phyloP scores from a whole-genome alignment of 108 stramenopile species.

The Conticribra guillardii region DNA sequence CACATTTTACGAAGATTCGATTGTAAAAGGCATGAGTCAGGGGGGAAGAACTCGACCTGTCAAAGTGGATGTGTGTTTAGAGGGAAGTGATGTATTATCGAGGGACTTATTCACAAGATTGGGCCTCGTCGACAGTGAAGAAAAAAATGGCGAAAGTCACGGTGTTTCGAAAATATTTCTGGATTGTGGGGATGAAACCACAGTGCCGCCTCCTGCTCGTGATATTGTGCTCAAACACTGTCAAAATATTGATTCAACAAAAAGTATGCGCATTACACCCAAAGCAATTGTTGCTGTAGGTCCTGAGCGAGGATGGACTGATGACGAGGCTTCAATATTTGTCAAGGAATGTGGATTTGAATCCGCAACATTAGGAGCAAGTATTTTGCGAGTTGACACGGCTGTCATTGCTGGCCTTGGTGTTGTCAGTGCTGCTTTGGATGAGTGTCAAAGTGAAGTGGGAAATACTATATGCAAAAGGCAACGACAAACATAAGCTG shows the following conservation, averaged over 20 bases:
- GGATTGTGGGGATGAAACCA: constrained; percentile 59
- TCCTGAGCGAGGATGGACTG: constrained; percentile 60
- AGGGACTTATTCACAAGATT: constrained; percentile 21
- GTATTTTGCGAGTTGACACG: constrained; percentile 55
- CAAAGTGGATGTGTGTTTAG: constrained; percentile 40
- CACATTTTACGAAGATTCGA: constrained; percentile 27
- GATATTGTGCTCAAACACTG: constrained; percentile 38
- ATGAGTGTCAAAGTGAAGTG: constrained; percentile 20
- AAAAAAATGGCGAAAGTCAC: background rate
- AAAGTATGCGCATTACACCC: constrained; percentile 4
- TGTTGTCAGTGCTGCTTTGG: constrained; percentile 51
- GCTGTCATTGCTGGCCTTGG: constrained; percentile 51
- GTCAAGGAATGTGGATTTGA: constrained; percentile 44
- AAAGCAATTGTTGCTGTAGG: constrained; percentile 49
- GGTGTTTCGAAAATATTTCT: constrained; percentile 42
- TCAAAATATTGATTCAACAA: background rate
- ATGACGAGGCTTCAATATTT: constrained; percentile 46
- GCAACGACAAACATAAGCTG: too few species aligned
- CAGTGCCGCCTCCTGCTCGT: constrained; percentile 30
- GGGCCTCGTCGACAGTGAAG: constrained; percentile 23
- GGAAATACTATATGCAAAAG: background rate
- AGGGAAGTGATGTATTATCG: constrained; percentile 23
- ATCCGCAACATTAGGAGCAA: constrained; percentile 44
- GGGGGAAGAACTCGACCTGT: constrained; percentile 47
- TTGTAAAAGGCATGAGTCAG: constrained; percentile 59